phyloP scores from a whole-genome alignment of 176 grass and related monocot species.

The Dendrocalamus sinicus region DNA sequence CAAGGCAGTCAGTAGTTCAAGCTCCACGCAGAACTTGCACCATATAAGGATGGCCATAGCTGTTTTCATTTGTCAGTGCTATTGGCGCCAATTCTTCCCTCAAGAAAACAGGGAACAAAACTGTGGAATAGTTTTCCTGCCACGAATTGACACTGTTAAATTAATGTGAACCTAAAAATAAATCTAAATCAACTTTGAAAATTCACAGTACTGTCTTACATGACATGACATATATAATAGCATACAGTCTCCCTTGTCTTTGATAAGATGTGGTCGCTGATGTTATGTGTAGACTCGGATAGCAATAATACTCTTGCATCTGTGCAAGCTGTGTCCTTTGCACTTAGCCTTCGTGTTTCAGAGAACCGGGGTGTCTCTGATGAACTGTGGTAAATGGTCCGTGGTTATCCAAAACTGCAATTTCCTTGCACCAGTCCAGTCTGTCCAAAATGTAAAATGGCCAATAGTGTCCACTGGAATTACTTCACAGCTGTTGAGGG shows the following conservation, averaged over 20 bases:
- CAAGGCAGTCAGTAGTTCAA: constrained; percentile 12
- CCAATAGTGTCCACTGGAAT: not conserved
- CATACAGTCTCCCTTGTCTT: not conserved
- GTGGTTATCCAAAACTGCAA: not conserved
- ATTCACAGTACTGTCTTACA: constrained; percentile 16
- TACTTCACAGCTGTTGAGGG: not conserved
- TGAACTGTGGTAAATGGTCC: not conserved
- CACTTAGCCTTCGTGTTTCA: not conserved
- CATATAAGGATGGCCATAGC: constrained; percentile 19
- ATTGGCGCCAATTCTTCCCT: not conserved
- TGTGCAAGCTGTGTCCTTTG: constrained; percentile 14
- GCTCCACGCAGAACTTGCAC: not conserved
- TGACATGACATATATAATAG: not conserved
- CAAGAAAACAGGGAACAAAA: constrained; percentile 12
- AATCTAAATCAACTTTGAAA: not conserved
- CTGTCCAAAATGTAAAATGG: not conserved
- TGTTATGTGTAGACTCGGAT: not conserved
- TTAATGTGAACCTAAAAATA: constrained; percentile 28
- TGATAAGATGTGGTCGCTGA: not conserved
- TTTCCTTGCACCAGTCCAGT: not conserved
- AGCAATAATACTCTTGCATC: constrained; percentile 1
- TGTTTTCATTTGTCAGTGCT: constrained; percentile 30
- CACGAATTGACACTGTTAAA: not conserved
- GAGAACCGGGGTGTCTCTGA: not conserved
- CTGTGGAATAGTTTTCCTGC: constrained; percentile 12